Conservation (phyloP, 257 asterid genomes). For the Penstemon barbatus region DNA sequence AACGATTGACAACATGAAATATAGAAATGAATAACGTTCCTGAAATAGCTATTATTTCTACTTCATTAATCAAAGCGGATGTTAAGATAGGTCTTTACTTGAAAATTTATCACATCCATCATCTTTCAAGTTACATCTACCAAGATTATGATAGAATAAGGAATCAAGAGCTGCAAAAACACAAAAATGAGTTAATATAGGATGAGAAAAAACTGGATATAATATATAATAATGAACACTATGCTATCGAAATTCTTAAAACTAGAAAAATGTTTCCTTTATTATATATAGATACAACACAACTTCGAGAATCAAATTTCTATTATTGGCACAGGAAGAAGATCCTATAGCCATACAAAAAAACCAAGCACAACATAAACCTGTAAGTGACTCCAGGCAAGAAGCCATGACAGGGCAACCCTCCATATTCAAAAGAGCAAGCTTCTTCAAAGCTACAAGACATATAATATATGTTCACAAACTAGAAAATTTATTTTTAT, state of each 20-base stretch:
- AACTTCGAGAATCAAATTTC: slow-evolving; percentile 1
- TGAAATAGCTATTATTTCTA: slow-evolving; percentile 1
- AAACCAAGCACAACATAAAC: slow-evolving; percentile 27
- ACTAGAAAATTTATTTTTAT: not conserved
- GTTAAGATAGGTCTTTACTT: slow-evolving; percentile 35
- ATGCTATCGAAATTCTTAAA: not conserved
- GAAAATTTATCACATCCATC: slow-evolving; percentile 57
- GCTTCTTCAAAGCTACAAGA: slow-evolving; percentile 52
- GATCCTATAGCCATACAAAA: not conserved
- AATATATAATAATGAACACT: not conserved
- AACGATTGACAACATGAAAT: not conserved
- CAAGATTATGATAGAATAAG: slow-evolving; percentile 51
- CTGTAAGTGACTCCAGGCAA: slow-evolving; percentile 66
- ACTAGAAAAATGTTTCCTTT: not conserved
- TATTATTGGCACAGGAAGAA: slow-evolving; percentile 8
- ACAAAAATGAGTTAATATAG: not conserved
- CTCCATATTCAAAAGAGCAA: slow-evolving; percentile 60
- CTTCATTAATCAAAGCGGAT: slow-evolving; percentile 5
- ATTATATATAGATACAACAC: not conserved
- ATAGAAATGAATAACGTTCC: not conserved
- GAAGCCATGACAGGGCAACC: slow-evolving; percentile 60
- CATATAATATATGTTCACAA: not conserved
- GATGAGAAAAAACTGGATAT: not conserved
- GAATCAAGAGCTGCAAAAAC: slow-evolving; percentile 49
- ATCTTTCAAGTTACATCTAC: slow-evolving; percentile 57